A percentile compares a stretch with the other conserved stretches of the same genome.
These are phyloP conservation scores for Nemania sp. DNA, from an alignment of 2,329 filamentous ascomycete species.

Conservation along the genomic window DNA sequence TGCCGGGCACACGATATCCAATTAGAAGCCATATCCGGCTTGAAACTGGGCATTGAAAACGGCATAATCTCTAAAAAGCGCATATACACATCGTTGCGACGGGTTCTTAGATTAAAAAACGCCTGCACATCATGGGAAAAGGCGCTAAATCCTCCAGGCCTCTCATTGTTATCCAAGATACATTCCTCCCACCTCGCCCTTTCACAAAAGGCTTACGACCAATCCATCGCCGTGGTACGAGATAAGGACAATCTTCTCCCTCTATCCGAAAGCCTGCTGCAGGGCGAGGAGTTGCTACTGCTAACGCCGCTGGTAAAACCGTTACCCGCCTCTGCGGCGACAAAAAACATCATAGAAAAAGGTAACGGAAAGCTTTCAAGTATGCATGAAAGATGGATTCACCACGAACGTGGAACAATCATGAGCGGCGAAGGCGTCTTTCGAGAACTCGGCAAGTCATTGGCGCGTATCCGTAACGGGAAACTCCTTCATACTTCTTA, in stretches of 20 bases:
- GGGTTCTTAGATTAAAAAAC: constrained; percentile 80
- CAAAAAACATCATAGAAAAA: constrained; percentile 67
- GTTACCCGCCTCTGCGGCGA: constrained; percentile 84
- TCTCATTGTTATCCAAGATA: constrained; percentile 75
- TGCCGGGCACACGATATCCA: constrained; percentile 88
- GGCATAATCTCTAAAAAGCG: constrained; percentile 82
- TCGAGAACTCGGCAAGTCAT: constrained; percentile 80
- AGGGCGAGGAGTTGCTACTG: constrained; percentile 85
- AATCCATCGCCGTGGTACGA: constrained; percentile 88
- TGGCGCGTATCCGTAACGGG: constrained; percentile 84
- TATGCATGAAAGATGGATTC: constrained; percentile 60
- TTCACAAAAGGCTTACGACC: constrained; percentile 85
- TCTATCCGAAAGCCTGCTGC: constrained; percentile 77
- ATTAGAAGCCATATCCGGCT: constrained; percentile 85
- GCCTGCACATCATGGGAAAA: constrained; percentile 89
- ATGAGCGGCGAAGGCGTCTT: constrained; percentile 96
- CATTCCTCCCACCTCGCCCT: constrained; percentile 81
- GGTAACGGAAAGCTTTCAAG: constrained; percentile 47
- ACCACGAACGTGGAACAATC: constrained; percentile 65
- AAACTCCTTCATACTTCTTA: constrained; percentile 93
- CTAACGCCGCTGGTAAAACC: constrained; percentile 90
- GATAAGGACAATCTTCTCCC: constrained; percentile 87
- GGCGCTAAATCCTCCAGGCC: constrained; percentile 83
- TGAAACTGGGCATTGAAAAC: constrained; percentile 88
- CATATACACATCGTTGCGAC: constrained; percentile 77